Evolutionary conservation across 148 eudicot genomes (phyloP), one percentile per base, ranked within the genome.

Genomic region (Pharnaceum exiguum): DNA sequence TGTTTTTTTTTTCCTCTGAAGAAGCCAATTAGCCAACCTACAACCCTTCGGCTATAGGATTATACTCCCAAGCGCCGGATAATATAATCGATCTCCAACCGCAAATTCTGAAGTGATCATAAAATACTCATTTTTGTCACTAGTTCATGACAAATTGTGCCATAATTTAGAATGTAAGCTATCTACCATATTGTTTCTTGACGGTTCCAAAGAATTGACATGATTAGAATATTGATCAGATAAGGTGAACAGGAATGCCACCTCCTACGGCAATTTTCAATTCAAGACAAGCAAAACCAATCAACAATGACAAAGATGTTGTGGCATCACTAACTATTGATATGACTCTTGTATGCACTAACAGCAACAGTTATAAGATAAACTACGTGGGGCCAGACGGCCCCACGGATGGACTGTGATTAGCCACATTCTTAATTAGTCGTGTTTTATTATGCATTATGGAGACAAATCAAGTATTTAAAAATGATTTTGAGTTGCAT

Each of bases 331-430:
- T 48, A 60, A 53, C 62, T 57, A 45, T 60, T 66, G 63, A 38
- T 52, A 57, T 59, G 66, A 70, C 70, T 69, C 40, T 58, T 48
- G 49, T 62, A 39, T 63, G 60, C 51, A 26, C 45, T 61, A 45
- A 46, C 66, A 62, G 60, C 73, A 59, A 73, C 58, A 76, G 79
- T 63, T 11, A 46, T 68, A 71, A 76, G 88, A 82, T 79, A 82
- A 82, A 79, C 71, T 45, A 42, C 26, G 43, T 70, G 81, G 80
- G 74, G 28, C 69, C 74, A 26, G 49, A 36, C 57, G 48, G 15
- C 78, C 81, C 78, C 47, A 72, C 71, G 46, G 24, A 67, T 78
- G 77, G 68, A 30, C 55, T 51, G 58, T 77, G 76, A 80, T 71
- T 73, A 71, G 67, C 55, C 72, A 63, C 33, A 22, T 51, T 15